Percentiles rank a stretch among this genome's conserved stretches.
phyloP scores from a whole-genome alignment of 768 basidiomycete species.

The Epithele typhae region DNA sequence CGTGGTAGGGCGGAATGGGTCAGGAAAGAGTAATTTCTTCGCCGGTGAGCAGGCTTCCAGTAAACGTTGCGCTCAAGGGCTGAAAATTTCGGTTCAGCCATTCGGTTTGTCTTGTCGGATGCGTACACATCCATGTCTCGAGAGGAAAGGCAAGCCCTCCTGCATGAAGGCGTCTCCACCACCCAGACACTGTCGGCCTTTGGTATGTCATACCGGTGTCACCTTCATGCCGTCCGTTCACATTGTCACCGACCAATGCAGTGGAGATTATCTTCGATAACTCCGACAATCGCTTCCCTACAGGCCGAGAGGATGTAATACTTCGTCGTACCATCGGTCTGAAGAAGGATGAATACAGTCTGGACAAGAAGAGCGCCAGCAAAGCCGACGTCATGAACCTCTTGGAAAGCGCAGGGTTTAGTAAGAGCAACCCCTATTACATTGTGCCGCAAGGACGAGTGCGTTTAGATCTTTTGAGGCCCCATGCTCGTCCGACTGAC shows the following conservation, averaged over 20 bases:
- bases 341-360: constrained; percentile 98
- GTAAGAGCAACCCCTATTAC: constrained; percentile 97
- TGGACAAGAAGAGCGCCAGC: constrained; percentile 92
- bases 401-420: constrained; percentile 95
- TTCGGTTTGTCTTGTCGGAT: constrained; percentile 96
- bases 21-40: constrained; percentile 99
- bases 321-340: constrained; percentile 92
- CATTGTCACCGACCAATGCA: constrained; percentile 17
- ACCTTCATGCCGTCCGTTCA: not conserved
- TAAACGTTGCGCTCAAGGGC: too few relatives aligned
- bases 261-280: constrained; percentile 97
- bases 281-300: constrained; percentile 90
- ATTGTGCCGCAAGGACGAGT: constrained; percentile 98
- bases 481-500: not conserved
- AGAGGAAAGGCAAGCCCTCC: constrained; percentile 87
- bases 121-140: constrained; percentile 94
- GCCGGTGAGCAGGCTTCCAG: constrained; percentile 54
- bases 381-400: constrained; percentile 98
- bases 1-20: constrained; percentile 95
- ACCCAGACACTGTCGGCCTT: constrained; percentile 90
- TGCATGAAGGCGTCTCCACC: constrained; percentile 90
- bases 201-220: constrained; percentile 41
- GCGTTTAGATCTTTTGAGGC: constrained; percentile 26
- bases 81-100: constrained; percentile 25
- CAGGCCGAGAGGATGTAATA: constrained; percentile 80